Percentiles rank a stretch among this genome's conserved stretches.
Conservation (phyloP, 257 asterid genomes). For the Nicotiana knightiana region DNA sequence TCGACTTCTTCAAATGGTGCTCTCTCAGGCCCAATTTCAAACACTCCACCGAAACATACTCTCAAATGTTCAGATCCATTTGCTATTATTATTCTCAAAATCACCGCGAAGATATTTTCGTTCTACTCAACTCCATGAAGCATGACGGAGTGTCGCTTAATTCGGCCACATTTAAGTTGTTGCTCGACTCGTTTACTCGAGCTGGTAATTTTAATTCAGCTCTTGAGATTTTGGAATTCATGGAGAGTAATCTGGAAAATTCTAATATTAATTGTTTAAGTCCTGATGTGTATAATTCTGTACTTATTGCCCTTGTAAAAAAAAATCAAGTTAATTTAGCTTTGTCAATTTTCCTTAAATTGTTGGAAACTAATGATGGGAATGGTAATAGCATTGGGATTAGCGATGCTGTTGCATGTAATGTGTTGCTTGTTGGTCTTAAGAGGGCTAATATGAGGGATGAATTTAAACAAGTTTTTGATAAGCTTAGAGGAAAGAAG, state of each 20-base stretch:
- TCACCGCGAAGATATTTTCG: slow-evolving; percentile 42
- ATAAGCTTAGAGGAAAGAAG: slow-evolving; percentile 45
- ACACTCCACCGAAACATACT: slow-evolving; percentile 57
- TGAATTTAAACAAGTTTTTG: slow-evolving; percentile 50
- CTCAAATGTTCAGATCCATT: slow-evolving; percentile 53
- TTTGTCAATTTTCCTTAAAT: slow-evolving; percentile 60
- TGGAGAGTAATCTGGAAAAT: slow-evolving; percentile 42
- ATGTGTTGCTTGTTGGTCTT: slow-evolving; percentile 79
- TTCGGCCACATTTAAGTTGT: slow-evolving; percentile 52
- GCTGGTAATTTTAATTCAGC: slow-evolving; percentile 67
- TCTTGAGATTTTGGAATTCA: slow-evolving; percentile 48
- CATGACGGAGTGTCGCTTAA: slow-evolving; percentile 52
- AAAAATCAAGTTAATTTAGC: slow-evolving; percentile 61
- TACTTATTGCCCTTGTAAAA: slow-evolving; percentile 65
- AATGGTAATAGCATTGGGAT: slow-evolving; percentile 18
- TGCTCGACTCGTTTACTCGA: slow-evolving; percentile 60
- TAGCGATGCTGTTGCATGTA: slow-evolving; percentile 75
- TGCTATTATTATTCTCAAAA: slow-evolving; percentile 25
- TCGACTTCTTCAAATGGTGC: slow-evolving; percentile 77
- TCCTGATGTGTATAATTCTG: slow-evolving; percentile 53
- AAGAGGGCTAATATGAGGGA: slow-evolving; percentile 65
- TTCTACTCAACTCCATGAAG: slow-evolving; percentile 47
- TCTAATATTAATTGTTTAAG: slow-evolving; percentile 35
- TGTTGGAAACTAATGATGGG: slow-evolving; percentile 40
- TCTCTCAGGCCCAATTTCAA: slow-evolving; percentile 52